phyloP scores from a whole-genome alignment of 108 stramenopile genomes.

The Nannochloropsis granulata region DNA sequence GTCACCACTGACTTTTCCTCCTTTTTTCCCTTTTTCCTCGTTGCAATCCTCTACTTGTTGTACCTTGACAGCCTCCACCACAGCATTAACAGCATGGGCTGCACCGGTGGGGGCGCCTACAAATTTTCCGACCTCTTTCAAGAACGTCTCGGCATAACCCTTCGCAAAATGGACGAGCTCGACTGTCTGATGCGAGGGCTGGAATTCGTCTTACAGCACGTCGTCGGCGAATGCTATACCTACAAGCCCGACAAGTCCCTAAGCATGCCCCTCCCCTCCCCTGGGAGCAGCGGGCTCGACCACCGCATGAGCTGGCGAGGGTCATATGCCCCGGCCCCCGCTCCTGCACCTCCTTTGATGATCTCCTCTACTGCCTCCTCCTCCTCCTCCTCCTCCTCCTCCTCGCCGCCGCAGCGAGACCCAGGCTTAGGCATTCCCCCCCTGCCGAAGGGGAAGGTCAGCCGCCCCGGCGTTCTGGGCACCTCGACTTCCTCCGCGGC shows the following conservation, averaged over 20 bases:
- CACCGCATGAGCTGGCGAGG: background rate
- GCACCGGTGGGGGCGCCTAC: conserved; percentile 92
- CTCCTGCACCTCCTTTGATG: too few relatives aligned
- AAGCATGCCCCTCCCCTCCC: background rate
- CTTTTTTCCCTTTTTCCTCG: background rate
- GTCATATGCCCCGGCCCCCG: background rate
- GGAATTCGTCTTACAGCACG: conserved; percentile 78
- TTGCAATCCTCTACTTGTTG: background rate
- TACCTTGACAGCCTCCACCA: background rate
- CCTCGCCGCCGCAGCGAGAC: background rate
- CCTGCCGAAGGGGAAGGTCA: background rate
- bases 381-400: background rate
- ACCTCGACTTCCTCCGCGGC: background rate
- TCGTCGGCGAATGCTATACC: conserved; percentile 86
- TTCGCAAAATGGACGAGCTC: conserved; percentile 86
- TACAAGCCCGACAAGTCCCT: conserved; percentile 51
- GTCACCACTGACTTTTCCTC: background rate
- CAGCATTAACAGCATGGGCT: conserved; percentile 36
- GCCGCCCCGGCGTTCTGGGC: background rate
- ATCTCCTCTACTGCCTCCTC: background rate
- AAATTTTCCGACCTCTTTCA: conserved; percentile 78
- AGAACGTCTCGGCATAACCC: conserved; percentile 59
- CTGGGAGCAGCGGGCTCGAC: background rate
- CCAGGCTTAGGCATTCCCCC: background rate
- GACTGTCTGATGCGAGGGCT: conserved; percentile 86